Percentiles rank a stretch among this genome's conserved stretches.
Evolutionary conservation across 805 yeast species (phyloP).

Genomic region (Ogataea chonburiensis): DNA sequence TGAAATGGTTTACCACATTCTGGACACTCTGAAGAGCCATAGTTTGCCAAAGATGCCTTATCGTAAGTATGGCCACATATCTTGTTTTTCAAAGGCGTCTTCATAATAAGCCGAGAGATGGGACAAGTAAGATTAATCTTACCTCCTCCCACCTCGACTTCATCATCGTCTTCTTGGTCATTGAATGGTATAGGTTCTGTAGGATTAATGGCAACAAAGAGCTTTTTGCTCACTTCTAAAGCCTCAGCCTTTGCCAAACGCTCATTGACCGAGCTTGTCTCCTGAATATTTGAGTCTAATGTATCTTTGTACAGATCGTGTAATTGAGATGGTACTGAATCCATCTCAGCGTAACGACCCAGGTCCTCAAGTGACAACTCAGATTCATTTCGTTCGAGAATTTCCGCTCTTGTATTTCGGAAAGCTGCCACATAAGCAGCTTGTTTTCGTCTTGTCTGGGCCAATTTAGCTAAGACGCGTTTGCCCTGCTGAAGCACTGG

Average conservation of each 20-base stretch:
- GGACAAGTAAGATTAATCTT: constrained; percentile 68
- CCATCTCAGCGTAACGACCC: constrained; percentile 20
- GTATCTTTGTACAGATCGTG: constrained; percentile 21
- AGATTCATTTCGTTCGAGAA: constrained; percentile 24
- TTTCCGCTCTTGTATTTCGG: constrained; percentile 20
- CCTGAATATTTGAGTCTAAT: constrained; percentile 3
- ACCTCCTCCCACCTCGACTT: constrained; percentile 68
- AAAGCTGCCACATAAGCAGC: constrained; percentile 16
- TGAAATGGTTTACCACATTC: constrained; percentile 44
- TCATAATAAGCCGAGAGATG: constrained; percentile 51
- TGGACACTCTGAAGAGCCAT: constrained; percentile 51
- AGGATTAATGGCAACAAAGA: constrained; percentile 56
- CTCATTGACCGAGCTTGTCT: constrained; percentile 5
- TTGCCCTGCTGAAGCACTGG: constrained; percentile 16
- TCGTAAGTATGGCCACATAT: constrained; percentile 67
- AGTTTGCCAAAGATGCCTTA: constrained; percentile 39
- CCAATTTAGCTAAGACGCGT: constrained; percentile 8
- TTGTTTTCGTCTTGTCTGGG: constrained; percentile 9
- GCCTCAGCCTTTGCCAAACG: constrained; percentile 10
- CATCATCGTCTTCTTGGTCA: constrained; percentile 46
- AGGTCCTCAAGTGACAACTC: constrained; percentile 28
- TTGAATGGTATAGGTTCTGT: constrained; percentile 56
- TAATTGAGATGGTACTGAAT: constrained; percentile 19
- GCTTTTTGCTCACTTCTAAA: constrained; percentile 37
- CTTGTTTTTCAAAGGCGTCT: constrained; percentile 52